A percentile compares a stretch with the other conserved stretches of the same genome.
These are phyloP conservation scores for Pestalotiopsis sp. DNA, from an alignment of 2,329 filamentous ascomycete species.

Conservation along the genomic window DNA sequence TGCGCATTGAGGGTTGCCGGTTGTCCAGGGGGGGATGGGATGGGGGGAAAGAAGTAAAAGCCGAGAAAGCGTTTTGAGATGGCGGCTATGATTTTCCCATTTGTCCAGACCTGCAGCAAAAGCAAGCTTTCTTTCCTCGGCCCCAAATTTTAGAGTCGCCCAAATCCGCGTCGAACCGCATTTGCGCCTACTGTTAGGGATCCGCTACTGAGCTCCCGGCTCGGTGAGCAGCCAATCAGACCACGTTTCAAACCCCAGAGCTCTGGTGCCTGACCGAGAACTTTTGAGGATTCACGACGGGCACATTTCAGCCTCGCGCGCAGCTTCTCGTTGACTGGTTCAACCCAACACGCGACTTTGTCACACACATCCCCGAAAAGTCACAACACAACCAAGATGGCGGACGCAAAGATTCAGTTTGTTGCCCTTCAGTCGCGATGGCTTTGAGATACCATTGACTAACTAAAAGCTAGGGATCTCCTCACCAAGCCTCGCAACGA, in stretches of 20 bases:
- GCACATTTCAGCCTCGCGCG: constrained; percentile 16
- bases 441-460: constrained; percentile 21
- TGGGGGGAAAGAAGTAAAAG: neutral
- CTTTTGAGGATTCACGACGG: constrained; percentile 12
- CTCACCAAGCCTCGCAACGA: constrained; percentile 86
- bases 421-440: constrained; percentile 27
- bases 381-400: constrained; percentile 24
- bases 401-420: constrained; percentile 68
- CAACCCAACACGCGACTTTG: neutral
- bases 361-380: neutral
- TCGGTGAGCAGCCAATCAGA: constrained; percentile 15
- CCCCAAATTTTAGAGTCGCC: constrained; percentile 15
- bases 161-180: constrained; percentile 8
- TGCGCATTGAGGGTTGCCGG: constrained; percentile 35
- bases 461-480: constrained; percentile 67
- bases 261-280: constrained; percentile 13
- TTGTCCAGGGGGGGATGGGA: constrained; percentile 7
- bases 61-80: neutral
- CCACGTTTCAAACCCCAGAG: neutral
- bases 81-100: constrained; percentile 12
- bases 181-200: neutral
- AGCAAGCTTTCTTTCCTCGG: constrained; percentile 13
- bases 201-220: neutral
- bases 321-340: neutral
- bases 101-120: neutral